These are phyloP conservation scores for Paradendryphiella salina DNA, from an alignment of 2,329 filamentous ascomycete species.

Conservation along the genomic window DNA sequence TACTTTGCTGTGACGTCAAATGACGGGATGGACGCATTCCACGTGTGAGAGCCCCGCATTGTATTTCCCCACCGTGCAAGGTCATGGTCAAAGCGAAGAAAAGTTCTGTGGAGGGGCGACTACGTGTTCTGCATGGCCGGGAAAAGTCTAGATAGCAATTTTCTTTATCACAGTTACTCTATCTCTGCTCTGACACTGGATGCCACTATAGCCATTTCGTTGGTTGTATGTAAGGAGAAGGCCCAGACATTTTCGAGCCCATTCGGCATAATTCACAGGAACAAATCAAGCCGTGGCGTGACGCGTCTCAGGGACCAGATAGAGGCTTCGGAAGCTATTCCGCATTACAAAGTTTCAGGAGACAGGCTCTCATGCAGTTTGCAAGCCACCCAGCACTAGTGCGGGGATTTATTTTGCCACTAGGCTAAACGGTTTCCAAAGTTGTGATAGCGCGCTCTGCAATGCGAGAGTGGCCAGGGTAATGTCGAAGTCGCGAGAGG, in stretches of 20 bases:
- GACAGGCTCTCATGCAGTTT: background rate
- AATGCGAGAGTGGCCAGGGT: background rate
- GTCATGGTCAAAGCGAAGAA: background rate
- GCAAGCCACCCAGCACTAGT: constrained; percentile 5
- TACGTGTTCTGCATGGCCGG: background rate
- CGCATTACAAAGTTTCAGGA: background rate
- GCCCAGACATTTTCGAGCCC: background rate
- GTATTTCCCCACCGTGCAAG: constrained; percentile 1
- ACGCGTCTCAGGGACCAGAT: constrained; percentile 1
- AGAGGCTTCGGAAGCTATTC: constrained; percentile 7
- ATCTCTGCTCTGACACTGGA: background rate
- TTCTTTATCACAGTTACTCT: too few relatives aligned
- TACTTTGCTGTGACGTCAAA: constrained; percentile 9
- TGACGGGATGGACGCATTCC: background rate
- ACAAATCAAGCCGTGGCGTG: background rate
- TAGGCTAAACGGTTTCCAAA: constrained; percentile 7
- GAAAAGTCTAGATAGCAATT: background rate
- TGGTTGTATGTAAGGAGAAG: background rate
- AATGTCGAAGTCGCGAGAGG: background rate
- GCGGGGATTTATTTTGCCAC: background rate
- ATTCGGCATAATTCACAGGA: background rate
- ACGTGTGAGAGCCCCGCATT: constrained; percentile 10
- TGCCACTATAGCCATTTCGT: constrained; percentile 2
- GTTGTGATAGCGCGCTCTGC: constrained; percentile 1
- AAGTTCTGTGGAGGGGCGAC: background rate